phyloP scores from a whole-genome alignment of 768 basidiomycete species.

The Flagelloscypha sp. region DNA sequence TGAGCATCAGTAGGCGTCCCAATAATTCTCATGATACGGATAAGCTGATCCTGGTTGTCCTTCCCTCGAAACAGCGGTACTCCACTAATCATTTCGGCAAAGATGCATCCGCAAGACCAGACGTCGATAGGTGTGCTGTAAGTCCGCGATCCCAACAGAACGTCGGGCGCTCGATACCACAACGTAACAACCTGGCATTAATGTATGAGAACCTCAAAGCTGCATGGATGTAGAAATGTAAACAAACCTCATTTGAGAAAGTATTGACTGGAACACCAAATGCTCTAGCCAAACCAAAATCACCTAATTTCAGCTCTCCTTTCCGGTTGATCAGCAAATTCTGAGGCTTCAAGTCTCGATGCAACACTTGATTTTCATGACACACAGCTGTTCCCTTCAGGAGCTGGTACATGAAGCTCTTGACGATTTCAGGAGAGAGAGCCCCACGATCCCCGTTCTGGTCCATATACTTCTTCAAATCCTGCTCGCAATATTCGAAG shows the following conservation, averaged over 20 bases:
- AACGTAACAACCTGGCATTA: constrained; percentile 56
- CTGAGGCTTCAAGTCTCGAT: constrained; percentile 73
- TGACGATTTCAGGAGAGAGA: constrained; percentile 57
- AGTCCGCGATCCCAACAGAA: constrained; percentile 65
- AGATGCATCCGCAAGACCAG: constrained; percentile 76
- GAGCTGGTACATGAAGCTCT: constrained; percentile 73
- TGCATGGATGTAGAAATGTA: not conserved
- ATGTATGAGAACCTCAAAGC: too few relatives aligned
- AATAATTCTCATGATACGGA: constrained; percentile 70
- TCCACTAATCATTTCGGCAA: constrained; percentile 77
- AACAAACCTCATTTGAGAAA: constrained; percentile 58
- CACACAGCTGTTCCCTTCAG: constrained; percentile 73
- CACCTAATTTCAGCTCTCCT: constrained; percentile 69
- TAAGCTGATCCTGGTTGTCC: constrained; percentile 70
- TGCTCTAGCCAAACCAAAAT: constrained; percentile 69
- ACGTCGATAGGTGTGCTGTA: constrained; percentile 75
- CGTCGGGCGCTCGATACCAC: constrained; percentile 76
- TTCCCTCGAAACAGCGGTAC: constrained; percentile 69
- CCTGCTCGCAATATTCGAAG: constrained; percentile 74
- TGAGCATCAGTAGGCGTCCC: constrained; percentile 68
- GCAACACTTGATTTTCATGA: constrained; percentile 71
- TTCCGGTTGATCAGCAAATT: constrained; percentile 72
- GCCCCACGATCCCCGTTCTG: constrained; percentile 70
- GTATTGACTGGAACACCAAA: constrained; percentile 80
- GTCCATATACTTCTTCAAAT: constrained; percentile 78